These are phyloP conservation scores for Prunus mongolica DNA, from an alignment of 306 rosid species.

Conservation along the genomic window DNA sequence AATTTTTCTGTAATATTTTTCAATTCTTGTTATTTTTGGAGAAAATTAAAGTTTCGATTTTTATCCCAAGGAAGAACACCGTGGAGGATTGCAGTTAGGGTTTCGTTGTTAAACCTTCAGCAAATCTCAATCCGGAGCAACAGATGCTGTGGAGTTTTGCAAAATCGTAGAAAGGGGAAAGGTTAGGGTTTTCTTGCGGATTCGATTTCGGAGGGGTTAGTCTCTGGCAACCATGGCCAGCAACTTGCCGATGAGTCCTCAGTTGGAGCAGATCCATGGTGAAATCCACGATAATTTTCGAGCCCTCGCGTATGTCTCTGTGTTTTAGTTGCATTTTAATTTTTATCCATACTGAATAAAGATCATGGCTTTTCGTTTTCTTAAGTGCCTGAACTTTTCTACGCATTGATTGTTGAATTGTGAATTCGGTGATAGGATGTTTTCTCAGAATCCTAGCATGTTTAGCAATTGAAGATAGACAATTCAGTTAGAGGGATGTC, in stretches of 20 bases:
- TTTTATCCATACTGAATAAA: neutral
- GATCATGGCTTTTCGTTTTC: neutral
- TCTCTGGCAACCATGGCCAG: slow-evolving; percentile 62
- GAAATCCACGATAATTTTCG: slow-evolving; percentile 91
- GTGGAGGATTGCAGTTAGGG: slow-evolving; percentile 5
- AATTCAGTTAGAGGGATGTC: neutral
- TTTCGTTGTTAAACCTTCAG: neutral
- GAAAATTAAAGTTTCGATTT: neutral
- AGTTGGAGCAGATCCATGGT: slow-evolving; percentile 98
- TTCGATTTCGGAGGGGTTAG: slow-evolving; percentile 2
- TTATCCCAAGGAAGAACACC: too few relatives aligned
- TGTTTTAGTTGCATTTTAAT: neutral
- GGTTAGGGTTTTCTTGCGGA: neutral
- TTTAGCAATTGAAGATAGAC: neutral
- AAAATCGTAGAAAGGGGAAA: neutral
- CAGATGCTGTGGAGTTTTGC: neutral
- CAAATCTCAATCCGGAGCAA: neutral
- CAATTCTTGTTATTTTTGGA: neutral
- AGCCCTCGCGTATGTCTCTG: slow-evolving; percentile 68
- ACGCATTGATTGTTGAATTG: neutral
- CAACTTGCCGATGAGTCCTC: slow-evolving; percentile 74
- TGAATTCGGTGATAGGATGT: neutral
- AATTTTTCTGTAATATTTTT: neutral
- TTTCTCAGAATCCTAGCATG: neutral
- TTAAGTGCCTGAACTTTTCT: neutral